phyloP scores from a whole-genome alignment of 2,329 filamentous ascomycete genomes.

The Septoria linicola region DNA sequence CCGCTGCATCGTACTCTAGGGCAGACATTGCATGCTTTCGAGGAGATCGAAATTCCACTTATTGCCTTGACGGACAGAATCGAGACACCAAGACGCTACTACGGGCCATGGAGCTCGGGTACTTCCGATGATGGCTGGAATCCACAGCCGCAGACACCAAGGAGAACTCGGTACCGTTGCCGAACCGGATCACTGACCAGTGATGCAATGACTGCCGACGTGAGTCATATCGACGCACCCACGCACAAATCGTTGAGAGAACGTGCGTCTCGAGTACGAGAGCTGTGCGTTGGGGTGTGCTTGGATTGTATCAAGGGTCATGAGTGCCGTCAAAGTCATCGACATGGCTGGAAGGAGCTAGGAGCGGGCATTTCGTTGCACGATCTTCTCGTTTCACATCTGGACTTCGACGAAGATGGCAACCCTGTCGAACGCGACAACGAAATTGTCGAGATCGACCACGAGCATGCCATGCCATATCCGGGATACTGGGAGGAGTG shows the following conservation, averaged over 20 bases:
- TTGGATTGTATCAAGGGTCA: constrained; percentile 15
- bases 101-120: not conserved
- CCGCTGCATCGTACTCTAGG: not conserved
- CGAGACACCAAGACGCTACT: not conserved
- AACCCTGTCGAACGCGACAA: not conserved
- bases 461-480: too few species aligned
- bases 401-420: not conserved
- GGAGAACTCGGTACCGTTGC: not conserved
- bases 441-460: too few species aligned
- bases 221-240: not conserved
- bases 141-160: too few species aligned
- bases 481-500: constrained; percentile 10
- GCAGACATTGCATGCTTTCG: not conserved
- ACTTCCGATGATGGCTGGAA: not conserved
- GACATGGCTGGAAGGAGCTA: not conserved
- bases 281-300: constrained; percentile 7
- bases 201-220: not conserved
- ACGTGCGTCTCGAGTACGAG: not conserved
- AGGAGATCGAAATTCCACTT: not conserved
- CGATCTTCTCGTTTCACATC: not conserved
- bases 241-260: not conserved
- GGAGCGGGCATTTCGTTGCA: not conserved
- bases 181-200: not conserved
- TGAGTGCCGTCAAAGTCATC: not conserved
- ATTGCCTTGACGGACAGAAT: not conserved